Evolutionary conservation across 2,329 filamentous ascomycete genomes (phyloP).

Genomic region (Talaromyces sp.): DNA sequence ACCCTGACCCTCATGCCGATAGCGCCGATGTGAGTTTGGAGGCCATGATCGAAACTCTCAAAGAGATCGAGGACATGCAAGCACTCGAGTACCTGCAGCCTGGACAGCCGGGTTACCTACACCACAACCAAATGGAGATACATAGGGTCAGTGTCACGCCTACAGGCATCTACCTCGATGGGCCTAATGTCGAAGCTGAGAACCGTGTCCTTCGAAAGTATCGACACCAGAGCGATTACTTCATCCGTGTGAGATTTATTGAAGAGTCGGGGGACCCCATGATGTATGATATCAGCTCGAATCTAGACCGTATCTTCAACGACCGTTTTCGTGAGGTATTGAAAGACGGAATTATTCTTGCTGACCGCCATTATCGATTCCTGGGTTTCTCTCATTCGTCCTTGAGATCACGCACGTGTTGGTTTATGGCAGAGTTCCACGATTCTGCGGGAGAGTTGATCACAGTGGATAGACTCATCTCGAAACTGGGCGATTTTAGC

Average conservation of each 20-base stretch:
- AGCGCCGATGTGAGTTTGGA: slow-evolving; percentile 38
- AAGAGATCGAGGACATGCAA: slow-evolving; percentile 36
- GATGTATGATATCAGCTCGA: slow-evolving; percentile 17
- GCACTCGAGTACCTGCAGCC: slow-evolving; percentile 7
- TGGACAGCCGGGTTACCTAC: slow-evolving; percentile 8
- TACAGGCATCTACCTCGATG: slow-evolving; percentile 50
- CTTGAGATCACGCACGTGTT: slow-evolving; percentile 62
- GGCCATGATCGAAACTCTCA: slow-evolving; percentile 40
- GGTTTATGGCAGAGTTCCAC: slow-evolving; percentile 53
- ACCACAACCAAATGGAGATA: slow-evolving; percentile 45
- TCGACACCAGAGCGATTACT: slow-evolving; percentile 22
- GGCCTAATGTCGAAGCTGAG: slow-evolving; percentile 48
- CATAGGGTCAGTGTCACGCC: slow-evolving; percentile 58
- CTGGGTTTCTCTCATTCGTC: slow-evolving; percentile 78
- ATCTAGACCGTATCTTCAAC: slow-evolving; percentile 20
- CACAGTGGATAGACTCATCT: slow-evolving; percentile 39
- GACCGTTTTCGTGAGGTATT: slow-evolving; percentile 59
- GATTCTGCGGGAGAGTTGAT: slow-evolving; percentile 25
- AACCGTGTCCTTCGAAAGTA: slow-evolving; percentile 28
- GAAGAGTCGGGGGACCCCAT: slow-evolving; percentile 24
- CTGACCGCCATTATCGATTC: slow-evolving; percentile 59
- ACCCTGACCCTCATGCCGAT: slow-evolving; percentile 49
- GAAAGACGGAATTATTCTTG: slow-evolving; percentile 56
- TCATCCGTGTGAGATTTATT: slow-evolving; percentile 24
- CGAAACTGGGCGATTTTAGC: slow-evolving; percentile 46